Base-by-base conservation (phyloP, 73 alveolate genomes). In the Diophrys appendiculata region DNA sequence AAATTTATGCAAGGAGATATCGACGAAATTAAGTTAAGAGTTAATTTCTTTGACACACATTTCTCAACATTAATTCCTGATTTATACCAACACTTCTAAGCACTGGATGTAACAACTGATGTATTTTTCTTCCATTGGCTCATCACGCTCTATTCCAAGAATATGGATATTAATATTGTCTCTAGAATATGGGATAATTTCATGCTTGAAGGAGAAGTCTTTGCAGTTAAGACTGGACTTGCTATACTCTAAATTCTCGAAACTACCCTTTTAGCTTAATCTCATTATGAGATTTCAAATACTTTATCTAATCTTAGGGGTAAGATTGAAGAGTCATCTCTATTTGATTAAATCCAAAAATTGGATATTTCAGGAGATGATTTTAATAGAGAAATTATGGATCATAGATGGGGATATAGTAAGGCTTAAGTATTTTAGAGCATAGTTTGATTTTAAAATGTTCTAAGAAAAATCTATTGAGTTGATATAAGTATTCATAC, bases 131-230 rank as follows among this genome's bases (percentile, higher is more conserved):
- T 92, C 71, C 89, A 92, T 54, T 92, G 97, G 98, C 75, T 94
- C 73, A 84, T 90, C 55, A 86, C 86, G 56, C 86, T 94, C 33
- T 94, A 71, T 68, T 73, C 93, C 8, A 86, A 80, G 78, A 76
- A 84, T 31, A 81, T 94, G 77, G 90, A 89, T 71, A 70, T 83
- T 54, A 85, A 91, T 30, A 89, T 90, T 70, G 91, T 83, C 13
- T 64, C 90, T 65, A 86, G 99, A 72, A 90, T 94, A 1, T 90
- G 96, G 95, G 99, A 94, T 80, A 94, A 94, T 82, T 94, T 92
- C 77, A 68, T 94, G 29, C 85, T 94, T 33, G 96, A 94, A 76
- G 99, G 99, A 53, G 96, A 92, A 86, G 88, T 94, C 0, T 92
- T 91, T 83, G 84, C 88, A 0, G 79, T 91, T 78, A 90, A 88